Conservation (phyloP, 2,329 filamentous ascomycete species). For the Penicillium concentricum region DNA sequence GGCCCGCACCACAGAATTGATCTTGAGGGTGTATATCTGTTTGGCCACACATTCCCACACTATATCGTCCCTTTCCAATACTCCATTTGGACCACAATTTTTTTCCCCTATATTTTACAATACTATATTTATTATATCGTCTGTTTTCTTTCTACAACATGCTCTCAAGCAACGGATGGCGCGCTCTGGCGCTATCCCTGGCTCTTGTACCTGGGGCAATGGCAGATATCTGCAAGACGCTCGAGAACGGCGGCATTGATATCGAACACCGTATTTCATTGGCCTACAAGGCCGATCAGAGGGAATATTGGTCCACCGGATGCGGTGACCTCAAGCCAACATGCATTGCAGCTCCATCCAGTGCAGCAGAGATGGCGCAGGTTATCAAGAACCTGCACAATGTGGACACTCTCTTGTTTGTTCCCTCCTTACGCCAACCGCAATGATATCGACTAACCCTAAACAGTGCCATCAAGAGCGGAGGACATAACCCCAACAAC, state of each 20-base stretch:
- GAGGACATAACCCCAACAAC: conserved; percentile 50
- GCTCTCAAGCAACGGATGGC: conserved; percentile 19
- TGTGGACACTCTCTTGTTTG: conserved; percentile 48
- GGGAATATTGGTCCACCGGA: conserved; percentile 49
- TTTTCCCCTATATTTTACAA: not conserved
- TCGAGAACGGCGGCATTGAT: conserved; percentile 36
- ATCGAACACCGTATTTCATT: conserved; percentile 33
- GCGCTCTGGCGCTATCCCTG: conserved; percentile 17
- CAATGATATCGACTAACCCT: not conserved
- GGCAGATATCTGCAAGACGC: conserved; percentile 41
- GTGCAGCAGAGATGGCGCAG: conserved; percentile 52
- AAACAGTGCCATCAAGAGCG: conserved; percentile 50
- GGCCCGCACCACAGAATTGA: not conserved
- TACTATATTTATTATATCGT: not conserved
- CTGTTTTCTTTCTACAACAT: conserved; percentile 12
- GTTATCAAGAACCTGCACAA: conserved; percentile 53
- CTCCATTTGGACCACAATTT: not conserved
- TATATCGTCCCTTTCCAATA: not conserved
- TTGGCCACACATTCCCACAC: not conserved
- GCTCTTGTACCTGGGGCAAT: conserved; percentile 20
- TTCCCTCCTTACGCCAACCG: not conserved
- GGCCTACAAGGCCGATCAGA: conserved; percentile 40
- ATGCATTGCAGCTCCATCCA: conserved; percentile 51
- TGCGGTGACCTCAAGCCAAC: conserved; percentile 45
- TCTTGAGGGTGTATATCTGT: not conserved